Evolutionary conservation across 805 yeast genomes (phyloP).

Genomic region (Candida broadrunensis): DNA sequence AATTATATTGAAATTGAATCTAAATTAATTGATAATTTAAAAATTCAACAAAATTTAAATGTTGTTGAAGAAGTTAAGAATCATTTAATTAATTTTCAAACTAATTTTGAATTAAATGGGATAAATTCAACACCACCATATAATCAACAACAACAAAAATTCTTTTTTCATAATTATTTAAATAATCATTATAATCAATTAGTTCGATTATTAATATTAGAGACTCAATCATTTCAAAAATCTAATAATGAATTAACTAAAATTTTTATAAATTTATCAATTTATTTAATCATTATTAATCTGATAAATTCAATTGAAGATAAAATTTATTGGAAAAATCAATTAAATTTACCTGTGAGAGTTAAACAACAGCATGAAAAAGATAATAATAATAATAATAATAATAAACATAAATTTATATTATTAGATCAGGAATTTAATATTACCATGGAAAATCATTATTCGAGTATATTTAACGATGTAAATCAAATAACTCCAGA

Average conservation of each 20-base stretch:
- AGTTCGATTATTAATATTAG: constrained; percentile 9
- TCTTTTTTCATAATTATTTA: constrained; percentile 1
- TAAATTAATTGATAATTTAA: not conserved
- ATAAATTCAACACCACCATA: not conserved
- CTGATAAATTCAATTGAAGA: constrained; percentile 13
- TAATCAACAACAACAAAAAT: not conserved
- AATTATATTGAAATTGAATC: constrained; percentile 1
- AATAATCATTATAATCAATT: constrained; percentile 6
- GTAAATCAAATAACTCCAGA: not conserved
- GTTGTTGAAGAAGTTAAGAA: constrained; percentile 2
- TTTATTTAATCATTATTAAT: constrained; percentile 15
- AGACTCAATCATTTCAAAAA: constrained; percentile 14
- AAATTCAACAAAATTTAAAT: not conserved
- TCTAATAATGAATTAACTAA: constrained; percentile 23
- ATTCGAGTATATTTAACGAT: constrained; percentile 24
- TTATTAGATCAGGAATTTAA: constrained; percentile 10
- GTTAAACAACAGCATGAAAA: not conserved
- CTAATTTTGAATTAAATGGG: not conserved
- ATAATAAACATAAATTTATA: not conserved
- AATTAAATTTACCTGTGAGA: too few species aligned
- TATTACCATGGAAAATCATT: constrained; percentile 21
- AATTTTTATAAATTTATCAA: constrained; percentile 18
- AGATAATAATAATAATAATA: not conserved
- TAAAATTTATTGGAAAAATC: constrained; percentile 21
- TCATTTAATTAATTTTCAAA: not conserved